A percentile compares a stretch with the other conserved stretches of the same genome.
Evolutionary conservation across 2,329 filamentous ascomycete genomes (phyloP).

Genomic region (Microcyclospora tardicrescens): DNA sequence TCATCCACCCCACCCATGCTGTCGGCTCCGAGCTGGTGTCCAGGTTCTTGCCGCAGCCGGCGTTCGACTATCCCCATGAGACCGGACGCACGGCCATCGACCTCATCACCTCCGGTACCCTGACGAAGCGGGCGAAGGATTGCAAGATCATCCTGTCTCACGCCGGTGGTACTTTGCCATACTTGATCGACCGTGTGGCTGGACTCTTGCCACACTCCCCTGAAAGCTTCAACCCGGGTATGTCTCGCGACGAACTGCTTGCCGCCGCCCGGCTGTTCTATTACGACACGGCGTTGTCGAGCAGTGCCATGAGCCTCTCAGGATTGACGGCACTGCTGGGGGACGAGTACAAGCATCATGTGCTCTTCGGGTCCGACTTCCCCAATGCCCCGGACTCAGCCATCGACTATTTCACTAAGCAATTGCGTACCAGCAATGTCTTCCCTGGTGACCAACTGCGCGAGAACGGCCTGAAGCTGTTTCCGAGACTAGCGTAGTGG

Average conservation of each 20-base stretch:
- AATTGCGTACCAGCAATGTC: not conserved
- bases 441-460: not conserved
- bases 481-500: constrained; percentile 1
- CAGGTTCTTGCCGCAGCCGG: constrained; percentile 29
- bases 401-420: constrained; percentile 3
- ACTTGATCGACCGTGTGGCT: constrained; percentile 21
- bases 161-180: constrained; percentile 33
- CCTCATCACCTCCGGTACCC: constrained; percentile 35
- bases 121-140: constrained; percentile 31
- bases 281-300: no score
- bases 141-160: constrained; percentile 39
- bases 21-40: constrained; percentile 26
- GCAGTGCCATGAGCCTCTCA: no score
- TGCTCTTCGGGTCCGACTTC: constrained; percentile 6
- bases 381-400: constrained; percentile 2
- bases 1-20: constrained; percentile 40
- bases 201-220: constrained; percentile 1
- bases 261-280: no score
- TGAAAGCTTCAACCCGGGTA: not conserved
- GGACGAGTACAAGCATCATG: not conserved
- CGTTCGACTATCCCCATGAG: constrained; percentile 43
- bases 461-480: constrained; percentile 2
- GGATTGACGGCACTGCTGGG: not conserved
- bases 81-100: constrained; percentile 37
- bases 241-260: no score